Evolutionary conservation across 2,329 filamentous ascomycete species (phyloP).

Genomic region (Trematosphaeria pertusa): DNA sequence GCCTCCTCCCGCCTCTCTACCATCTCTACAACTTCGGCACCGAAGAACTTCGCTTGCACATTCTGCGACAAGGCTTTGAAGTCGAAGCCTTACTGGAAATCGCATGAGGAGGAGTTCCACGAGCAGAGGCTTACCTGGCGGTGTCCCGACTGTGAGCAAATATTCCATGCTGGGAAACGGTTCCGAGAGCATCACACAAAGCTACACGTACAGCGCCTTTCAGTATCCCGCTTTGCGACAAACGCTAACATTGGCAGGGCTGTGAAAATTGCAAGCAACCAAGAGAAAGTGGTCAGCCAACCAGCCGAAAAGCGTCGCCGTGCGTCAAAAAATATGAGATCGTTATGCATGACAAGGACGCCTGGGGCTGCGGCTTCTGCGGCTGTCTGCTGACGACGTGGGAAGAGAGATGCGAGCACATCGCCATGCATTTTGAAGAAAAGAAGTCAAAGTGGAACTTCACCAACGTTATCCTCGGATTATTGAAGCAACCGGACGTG

Average conservation of each 20-base stretch:
- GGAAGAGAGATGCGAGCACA: slow-evolving; percentile 72
- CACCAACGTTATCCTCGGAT: slow-evolving; percentile 70
- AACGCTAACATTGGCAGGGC: slow-evolving; percentile 41
- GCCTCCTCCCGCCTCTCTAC: slow-evolving; percentile 47
- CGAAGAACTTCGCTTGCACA: slow-evolving; percentile 53
- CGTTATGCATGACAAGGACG: slow-evolving; percentile 67
- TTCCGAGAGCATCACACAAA: slow-evolving; percentile 74
- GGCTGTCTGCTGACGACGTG: slow-evolving; percentile 67
- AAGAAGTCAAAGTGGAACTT: slow-evolving; percentile 72
- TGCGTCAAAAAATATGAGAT: slow-evolving; percentile 49
- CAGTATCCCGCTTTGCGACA: background rate
- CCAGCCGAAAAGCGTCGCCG: slow-evolving; percentile 61
- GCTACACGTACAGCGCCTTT: slow-evolving; percentile 60
- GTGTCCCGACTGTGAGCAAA: slow-evolving; percentile 72
- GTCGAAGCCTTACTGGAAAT: slow-evolving; percentile 73
- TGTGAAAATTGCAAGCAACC: slow-evolving; percentile 71
- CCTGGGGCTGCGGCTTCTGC: slow-evolving; percentile 74
- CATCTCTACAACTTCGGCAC: slow-evolving; percentile 41
- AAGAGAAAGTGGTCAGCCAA: slow-evolving; percentile 58
- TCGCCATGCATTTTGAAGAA: slow-evolving; percentile 72
- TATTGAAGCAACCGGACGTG: slow-evolving; percentile 70
- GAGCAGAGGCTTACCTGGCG: slow-evolving; percentile 73
- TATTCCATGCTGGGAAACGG: slow-evolving; percentile 72
- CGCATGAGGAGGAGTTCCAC: slow-evolving; percentile 73
- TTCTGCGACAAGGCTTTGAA: slow-evolving; percentile 69